Evolutionary conservation across 2,329 filamentous ascomycete genomes (phyloP), one percentile per base, ranked within the genome.

Genomic region (Nothophaeocryptopus gaeumannii): DNA sequence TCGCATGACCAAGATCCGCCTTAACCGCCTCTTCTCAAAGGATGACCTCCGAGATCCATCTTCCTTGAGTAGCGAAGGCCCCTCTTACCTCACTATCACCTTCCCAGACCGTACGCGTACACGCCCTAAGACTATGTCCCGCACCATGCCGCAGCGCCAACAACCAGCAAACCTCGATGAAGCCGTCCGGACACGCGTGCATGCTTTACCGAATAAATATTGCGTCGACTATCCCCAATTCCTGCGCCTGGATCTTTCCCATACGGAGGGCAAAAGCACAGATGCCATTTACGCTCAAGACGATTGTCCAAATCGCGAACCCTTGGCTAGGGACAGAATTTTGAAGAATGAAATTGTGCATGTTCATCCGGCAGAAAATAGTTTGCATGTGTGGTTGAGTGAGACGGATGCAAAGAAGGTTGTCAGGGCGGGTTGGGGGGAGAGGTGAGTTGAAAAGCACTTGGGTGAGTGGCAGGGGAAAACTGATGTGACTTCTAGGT

Each of bases 341-440:
- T 34, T 56, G 4, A 46, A 46, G 11, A 39, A 56, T 41, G 54
- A 56, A 34, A 54, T 56, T 40, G 54, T 50, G 14, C 54, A 56
- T 32, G 51, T 50, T 5, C 54, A 56, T 39, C 54, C 46, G 3
- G 34, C 42, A 2, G 54, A 56, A 29, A 50, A 56, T 47, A 51
- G 46, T 8, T 31, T 56, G 36, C 54, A 56, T 39, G 51, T 56
- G 11, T 56, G 54, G 54, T 37, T 56, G 26, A 39, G 38, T 8
- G 50, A 54, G 39, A 33, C 51, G 33, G 54, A 56, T 50, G 38
- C 51, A 15, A 43, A 42, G 26, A 46, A 44, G 14, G 54, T 56
- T 5, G 43, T 53, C 1, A 20, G 36, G n/a, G 42, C 36, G 15
- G 54, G 54, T 13, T 56, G 54, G 54, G 54, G 54, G 3, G 51